Percentiles rank a stretch among this genome's conserved stretches.
These are phyloP conservation scores for Ophiosphaerella herpotricha DNA, from an alignment of 2,329 filamentous ascomycete species.

Conservation along the genomic window DNA sequence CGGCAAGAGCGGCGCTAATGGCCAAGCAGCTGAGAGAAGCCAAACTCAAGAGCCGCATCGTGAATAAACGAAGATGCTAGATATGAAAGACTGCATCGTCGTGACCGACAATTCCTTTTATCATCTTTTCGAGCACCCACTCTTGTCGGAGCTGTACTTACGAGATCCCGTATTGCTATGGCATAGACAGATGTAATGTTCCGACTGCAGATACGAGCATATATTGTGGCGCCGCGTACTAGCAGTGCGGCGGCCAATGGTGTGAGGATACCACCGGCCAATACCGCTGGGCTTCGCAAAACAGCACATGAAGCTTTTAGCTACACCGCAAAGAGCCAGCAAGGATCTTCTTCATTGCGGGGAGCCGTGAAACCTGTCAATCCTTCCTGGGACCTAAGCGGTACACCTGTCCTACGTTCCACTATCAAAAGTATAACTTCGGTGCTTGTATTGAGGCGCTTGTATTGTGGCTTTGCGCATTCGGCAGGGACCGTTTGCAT, in stretches of 20 bases:
- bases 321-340: not conserved
- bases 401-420: too few relatives aligned
- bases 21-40: constrained; percentile 3
- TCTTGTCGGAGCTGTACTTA: not conserved
- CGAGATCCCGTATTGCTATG: not conserved
- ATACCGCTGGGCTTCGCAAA: not conserved
- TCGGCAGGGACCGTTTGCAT: too few relatives aligned
- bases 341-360: not conserved
- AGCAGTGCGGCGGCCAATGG: not conserved
- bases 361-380: not conserved
- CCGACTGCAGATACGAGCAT: constrained; percentile 4
- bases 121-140: not conserved
- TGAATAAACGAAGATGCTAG: not conserved
- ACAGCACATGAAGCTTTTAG: not conserved
- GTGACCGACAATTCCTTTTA: too few relatives aligned
- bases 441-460: too few relatives aligned
- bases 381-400: too few relatives aligned
- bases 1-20: not conserved
- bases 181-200: not conserved
- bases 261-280: not conserved
- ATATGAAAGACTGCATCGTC: not conserved
- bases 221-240: not conserved
- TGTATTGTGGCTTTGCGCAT: too few relatives aligned
- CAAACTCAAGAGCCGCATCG: constrained; percentile 12
- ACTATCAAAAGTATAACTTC: too few relatives aligned